A percentile compares a stretch with the other conserved stretches of the same genome.
phyloP scores from a whole-genome alignment of 129 eudicot genomes.

The Flaveria robusta region DNA sequence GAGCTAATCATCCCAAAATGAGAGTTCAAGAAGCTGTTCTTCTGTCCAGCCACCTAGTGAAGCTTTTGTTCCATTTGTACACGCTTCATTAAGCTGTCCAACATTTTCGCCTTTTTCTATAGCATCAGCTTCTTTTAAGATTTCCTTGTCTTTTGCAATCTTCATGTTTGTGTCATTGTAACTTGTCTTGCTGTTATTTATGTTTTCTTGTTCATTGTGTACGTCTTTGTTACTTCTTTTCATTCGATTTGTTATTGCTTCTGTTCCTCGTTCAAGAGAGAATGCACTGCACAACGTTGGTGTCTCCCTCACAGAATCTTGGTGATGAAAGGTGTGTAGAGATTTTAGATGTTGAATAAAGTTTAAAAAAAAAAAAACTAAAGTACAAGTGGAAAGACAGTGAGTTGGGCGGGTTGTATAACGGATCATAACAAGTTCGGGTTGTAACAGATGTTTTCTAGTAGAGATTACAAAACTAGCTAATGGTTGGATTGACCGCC shows the following conservation, averaged over 20 bases:
- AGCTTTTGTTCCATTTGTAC: background rate
- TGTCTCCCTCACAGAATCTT: slow-evolving; percentile 33
- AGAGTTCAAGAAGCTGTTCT: background rate
- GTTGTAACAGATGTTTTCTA: background rate
- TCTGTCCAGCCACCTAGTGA: background rate
- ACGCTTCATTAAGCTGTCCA: background rate
- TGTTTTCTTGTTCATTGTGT: slow-evolving; percentile 20
- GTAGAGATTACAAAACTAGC: background rate
- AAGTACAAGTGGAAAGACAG: background rate
- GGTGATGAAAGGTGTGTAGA: slow-evolving; percentile 11
- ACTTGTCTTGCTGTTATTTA: slow-evolving; percentile 26
- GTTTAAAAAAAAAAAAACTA: background rate
- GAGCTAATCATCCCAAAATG: background rate
- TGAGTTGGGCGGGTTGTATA: background rate
- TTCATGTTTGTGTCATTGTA: slow-evolving; percentile 20
- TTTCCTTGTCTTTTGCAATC: slow-evolving; percentile 18
- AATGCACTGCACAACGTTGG: slow-evolving; percentile 18
- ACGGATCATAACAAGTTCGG: background rate
- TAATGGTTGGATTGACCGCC: background rate
- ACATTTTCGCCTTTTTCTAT: slow-evolving; percentile 19
- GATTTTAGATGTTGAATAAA: background rate
- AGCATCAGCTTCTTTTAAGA: slow-evolving; percentile 23
- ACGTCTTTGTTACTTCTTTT: background rate
- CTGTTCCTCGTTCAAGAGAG: slow-evolving; percentile 28
- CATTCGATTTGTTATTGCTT: slow-evolving; percentile 22